A percentile compares a stretch with the other conserved stretches of the same genome.
Conservation (phyloP, 2,329 filamentous ascomycete genomes). For the Shiraia sp. region DNA sequence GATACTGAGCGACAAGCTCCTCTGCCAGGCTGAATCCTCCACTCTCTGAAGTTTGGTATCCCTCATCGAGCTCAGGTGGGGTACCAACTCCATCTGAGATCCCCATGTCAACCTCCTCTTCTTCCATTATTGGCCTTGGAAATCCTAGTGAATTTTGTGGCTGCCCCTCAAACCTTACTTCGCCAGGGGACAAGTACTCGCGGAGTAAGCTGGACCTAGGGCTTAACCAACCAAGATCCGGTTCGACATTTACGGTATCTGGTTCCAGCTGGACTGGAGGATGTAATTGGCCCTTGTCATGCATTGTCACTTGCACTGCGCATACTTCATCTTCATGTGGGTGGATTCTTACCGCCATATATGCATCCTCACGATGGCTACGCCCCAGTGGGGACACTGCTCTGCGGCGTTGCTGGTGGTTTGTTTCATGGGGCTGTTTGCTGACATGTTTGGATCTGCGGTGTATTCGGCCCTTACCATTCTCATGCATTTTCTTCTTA, state of each 20-base stretch:
- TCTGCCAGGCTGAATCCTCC: background rate
- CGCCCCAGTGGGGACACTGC: too few relatives aligned
- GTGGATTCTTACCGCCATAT: too few relatives aligned
- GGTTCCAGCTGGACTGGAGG: background rate
- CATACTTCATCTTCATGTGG: too few relatives aligned
- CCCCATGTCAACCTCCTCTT: too few relatives aligned
- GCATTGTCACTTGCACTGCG: background rate
- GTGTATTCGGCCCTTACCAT: too few relatives aligned
- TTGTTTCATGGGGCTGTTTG: too few relatives aligned
- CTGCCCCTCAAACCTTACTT: background rate
- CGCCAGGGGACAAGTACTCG: background rate
- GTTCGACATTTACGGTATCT: background rate
- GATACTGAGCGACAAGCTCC: background rate
- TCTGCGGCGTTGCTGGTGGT: too few relatives aligned
- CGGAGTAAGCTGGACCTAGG: background rate
- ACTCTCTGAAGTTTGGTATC: background rate
- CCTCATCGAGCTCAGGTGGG: background rate
- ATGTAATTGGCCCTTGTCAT: background rate
- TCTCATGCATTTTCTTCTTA: too few relatives aligned
- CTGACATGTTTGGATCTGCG: too few relatives aligned
- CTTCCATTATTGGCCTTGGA: background rate
- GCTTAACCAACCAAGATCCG: slow-evolving; percentile 1
- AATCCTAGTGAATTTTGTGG: background rate
- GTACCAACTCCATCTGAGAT: background rate
- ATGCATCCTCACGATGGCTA: too few relatives aligned